These are phyloP conservation scores for Apodospora peruviana DNA, from an alignment of 495 filamentous ascomycete genomes.

Conservation along the genomic window DNA sequence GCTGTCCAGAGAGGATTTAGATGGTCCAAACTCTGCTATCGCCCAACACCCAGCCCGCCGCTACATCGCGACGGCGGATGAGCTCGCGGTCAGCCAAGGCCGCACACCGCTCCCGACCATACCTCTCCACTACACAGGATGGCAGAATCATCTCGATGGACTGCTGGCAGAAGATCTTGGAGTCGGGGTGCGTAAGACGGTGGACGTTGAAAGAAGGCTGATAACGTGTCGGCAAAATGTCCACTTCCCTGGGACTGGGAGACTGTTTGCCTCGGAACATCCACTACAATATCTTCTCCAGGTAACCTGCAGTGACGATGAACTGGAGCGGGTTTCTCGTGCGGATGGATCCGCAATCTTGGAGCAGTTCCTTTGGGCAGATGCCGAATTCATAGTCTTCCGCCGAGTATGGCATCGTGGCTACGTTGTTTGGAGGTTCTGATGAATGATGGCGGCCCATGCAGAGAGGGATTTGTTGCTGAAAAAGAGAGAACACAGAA, in stretches of 20 bases:
- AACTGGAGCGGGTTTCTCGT: no score
- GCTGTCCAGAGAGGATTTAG: no score
- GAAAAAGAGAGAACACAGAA: background rate
- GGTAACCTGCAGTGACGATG: background rate
- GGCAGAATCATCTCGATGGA: background rate
- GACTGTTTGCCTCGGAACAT: background rate
- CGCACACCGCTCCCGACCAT: no score
- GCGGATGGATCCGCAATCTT: background rate
- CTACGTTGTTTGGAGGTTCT: conserved; percentile 12
- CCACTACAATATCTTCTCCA: no score
- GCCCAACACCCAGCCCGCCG: no score
- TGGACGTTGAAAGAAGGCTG: no score
- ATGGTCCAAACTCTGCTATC: no score
- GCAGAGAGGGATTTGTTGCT: background rate
- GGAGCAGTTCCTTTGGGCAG: background rate
- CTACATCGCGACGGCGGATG: no score
- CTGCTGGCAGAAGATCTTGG: no score
- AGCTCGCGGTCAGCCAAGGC: background rate
- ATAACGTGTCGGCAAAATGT: no score
- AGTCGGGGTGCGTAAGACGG: no score
- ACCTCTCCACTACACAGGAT: no score
- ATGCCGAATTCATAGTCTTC: background rate
- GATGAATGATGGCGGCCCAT: conserved; percentile 7
- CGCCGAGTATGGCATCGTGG: conserved; percentile 10
- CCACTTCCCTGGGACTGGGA: background rate